A percentile compares a stretch with the other conserved stretches of the same genome.
Evolutionary conservation across 2,329 filamentous ascomycete species (phyloP).

Genomic region (Sclerotinia trifoliorum): DNA sequence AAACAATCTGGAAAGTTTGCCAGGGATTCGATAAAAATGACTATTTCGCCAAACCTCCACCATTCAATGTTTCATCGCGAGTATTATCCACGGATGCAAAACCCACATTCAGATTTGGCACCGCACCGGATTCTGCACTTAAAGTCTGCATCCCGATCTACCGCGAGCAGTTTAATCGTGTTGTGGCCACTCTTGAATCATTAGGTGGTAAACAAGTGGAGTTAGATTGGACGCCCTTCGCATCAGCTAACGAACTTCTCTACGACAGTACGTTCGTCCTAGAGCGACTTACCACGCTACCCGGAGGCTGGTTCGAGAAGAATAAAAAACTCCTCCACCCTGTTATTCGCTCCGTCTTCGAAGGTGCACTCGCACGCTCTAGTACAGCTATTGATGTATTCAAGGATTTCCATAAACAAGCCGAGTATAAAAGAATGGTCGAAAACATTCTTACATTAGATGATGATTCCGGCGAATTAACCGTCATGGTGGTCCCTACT

Average conservation of each 20-base stretch:
- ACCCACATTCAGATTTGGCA: constrained; percentile 49
- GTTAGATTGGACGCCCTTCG: constrained; percentile 48
- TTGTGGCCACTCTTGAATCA: constrained; percentile 42
- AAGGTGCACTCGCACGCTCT: constrained; percentile 41
- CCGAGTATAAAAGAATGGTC: constrained; percentile 45
- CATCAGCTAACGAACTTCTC: constrained; percentile 50
- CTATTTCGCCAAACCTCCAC: constrained; percentile 47
- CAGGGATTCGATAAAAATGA: constrained; percentile 49
- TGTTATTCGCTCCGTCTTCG: constrained; percentile 48
- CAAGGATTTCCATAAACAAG: constrained; percentile 48
- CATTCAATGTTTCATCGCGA: background rate
- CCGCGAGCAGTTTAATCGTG: constrained; percentile 45
- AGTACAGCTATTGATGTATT: constrained; percentile 49
- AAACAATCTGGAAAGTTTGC: constrained; percentile 49
- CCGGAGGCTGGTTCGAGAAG: constrained; percentile 44
- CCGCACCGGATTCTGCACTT: constrained; percentile 48
- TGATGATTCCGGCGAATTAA: constrained; percentile 36
- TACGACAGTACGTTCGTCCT: constrained; percentile 54
- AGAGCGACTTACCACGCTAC: constrained; percentile 47
- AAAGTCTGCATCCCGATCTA: constrained; percentile 45
- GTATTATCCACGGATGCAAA: constrained; percentile 27
- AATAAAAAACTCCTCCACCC: constrained; percentile 52
- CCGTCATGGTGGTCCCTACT: constrained; percentile 51
- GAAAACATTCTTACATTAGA: constrained; percentile 42
- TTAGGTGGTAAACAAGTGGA: constrained; percentile 40